Conservation (phyloP, 2,329 filamentous ascomycete genomes). For the Paraconiothyrium brasiliense region DNA sequence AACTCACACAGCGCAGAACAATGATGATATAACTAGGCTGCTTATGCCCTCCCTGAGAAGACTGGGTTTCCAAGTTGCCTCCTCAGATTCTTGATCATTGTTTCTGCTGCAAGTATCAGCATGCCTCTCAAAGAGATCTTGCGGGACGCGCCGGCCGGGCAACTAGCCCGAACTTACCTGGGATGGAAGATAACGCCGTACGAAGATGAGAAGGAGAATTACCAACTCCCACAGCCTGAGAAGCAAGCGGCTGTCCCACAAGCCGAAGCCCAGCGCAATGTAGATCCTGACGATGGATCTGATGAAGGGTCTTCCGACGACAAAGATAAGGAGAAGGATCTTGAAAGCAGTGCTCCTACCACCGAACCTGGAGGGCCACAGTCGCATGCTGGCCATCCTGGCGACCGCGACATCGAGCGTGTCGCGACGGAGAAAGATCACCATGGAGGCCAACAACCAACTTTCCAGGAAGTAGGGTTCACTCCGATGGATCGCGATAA, state of each 20-base stretch:
- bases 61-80: too few species aligned
- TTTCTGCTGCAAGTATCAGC: neutral
- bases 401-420: conserved; percentile 10
- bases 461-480: conserved; percentile 9
- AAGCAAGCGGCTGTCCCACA: conserved; percentile 2
- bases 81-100: neutral
- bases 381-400: neutral
- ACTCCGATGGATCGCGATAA: conserved; percentile 28
- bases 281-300: conserved; percentile 4
- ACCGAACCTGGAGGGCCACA: neutral
- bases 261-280: neutral
- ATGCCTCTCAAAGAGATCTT: conserved; percentile 15
- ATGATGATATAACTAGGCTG: neutral
- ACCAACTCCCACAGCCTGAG: conserved; percentile 3
- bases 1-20: neutral
- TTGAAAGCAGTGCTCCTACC: conserved; percentile 3
- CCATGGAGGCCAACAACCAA: neutral
- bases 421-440: conserved; percentile 6
- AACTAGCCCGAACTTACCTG: conserved; percentile 13
- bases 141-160: conserved; percentile 13
- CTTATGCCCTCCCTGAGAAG: neutral
- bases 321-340: conserved; percentile 8
- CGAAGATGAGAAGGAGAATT: conserved; percentile 14
- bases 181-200: conserved; percentile 15
- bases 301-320: conserved; percentile 4